Evolutionary conservation across 768 basidiomycete species (phyloP).

Genomic region (Psilocybe tampanensis): DNA sequence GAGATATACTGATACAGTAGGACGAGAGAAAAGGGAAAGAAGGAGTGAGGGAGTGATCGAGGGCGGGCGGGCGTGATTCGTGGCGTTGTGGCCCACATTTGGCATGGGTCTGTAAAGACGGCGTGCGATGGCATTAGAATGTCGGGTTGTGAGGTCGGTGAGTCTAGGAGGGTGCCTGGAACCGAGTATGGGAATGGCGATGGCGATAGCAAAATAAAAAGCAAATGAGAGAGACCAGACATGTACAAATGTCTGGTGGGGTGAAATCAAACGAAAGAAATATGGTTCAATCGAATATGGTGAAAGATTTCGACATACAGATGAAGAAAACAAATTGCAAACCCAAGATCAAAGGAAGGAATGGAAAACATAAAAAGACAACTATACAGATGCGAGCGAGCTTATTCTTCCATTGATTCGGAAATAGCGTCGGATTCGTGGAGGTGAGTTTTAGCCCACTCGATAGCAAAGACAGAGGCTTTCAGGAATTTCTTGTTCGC

Average conservation of each 20-base stretch:
- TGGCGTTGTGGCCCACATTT: conserved; percentile 15
- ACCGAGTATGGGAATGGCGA: conserved; percentile 5
- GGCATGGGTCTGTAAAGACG: conserved; percentile 28
- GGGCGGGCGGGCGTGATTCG: conserved; percentile 17
- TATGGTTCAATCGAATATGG: conserved; percentile 12
- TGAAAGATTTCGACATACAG: conserved; percentile 16
- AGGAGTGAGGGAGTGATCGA: conserved; percentile 18
- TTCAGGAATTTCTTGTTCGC: conserved; percentile 98
- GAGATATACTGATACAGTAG: conserved; percentile 19
- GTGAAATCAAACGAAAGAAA: conserved; percentile 11
- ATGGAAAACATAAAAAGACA: background rate
- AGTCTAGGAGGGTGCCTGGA: conserved; percentile 21
- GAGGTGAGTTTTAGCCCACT: conserved; percentile 65
- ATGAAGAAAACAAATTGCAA: conserved; percentile 17
- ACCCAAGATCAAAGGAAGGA: conserved; percentile 8
- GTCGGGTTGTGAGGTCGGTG: conserved; percentile 16
- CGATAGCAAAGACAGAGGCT: conserved; percentile 76
- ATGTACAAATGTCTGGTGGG: background rate
- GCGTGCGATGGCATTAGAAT: conserved; percentile 23
- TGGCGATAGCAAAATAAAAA: conserved; percentile 32
- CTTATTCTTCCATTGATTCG: conserved; percentile 49
- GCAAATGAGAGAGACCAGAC: conserved; percentile 17
- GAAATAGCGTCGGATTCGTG: conserved; percentile 33
- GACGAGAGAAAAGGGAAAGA: conserved; percentile 17
- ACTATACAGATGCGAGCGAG: conserved; percentile 4